Base-by-base conservation (phyloP, 2,329 filamentous ascomycete genomes). In the Penicillium sp. region DNA sequence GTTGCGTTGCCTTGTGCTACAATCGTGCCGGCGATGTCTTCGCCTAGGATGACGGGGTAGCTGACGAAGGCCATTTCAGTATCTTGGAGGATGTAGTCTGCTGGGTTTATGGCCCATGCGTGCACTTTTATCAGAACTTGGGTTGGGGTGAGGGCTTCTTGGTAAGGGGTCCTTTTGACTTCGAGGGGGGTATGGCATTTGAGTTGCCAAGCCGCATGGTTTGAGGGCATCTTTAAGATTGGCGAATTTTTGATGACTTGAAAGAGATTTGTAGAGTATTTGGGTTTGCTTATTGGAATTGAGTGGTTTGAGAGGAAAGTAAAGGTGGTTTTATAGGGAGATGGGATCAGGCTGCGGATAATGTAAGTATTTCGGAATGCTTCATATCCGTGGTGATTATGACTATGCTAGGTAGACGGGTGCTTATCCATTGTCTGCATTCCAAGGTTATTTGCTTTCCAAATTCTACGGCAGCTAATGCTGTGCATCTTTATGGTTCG, bases 21-120 rank as follows among this genome's bases (percentile, higher is more conserved):
- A 11, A 60, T 70, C 53, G 78, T 75, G 13, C 79, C 79, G 1
- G 78, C 76, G 11, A 79, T 71, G 58, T 81, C 79, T 19, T 63
- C 67, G 6, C 79, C 79, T n/a, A 77, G 62, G 24, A 77, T 67
- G 6, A 66, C 62, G 0, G 75, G 74, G 48, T 75, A 75, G 10
- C 65, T 58, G 24, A 70, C 50, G 27, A 53, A 53, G 31, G 31
- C 22, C 10, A 50, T 21, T 9, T 21, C 49, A 1, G 37, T 45
- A 19, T 52, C 50, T 33, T 59, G 57, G 1, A 54, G 35, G 13
- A 57, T 48, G 8, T 51, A 4, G 43, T 59, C 54, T 14, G 37
- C 48, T 6, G 50, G 54, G 19, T 57, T 59, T 16, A 59, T 59
- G 14, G 50, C 54, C 49, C 53, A 53, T 41, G 49, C 49, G 26